Conservation (phyloP, 202 grass and related monocot genomes). For the Musa balbisiana region DNA sequence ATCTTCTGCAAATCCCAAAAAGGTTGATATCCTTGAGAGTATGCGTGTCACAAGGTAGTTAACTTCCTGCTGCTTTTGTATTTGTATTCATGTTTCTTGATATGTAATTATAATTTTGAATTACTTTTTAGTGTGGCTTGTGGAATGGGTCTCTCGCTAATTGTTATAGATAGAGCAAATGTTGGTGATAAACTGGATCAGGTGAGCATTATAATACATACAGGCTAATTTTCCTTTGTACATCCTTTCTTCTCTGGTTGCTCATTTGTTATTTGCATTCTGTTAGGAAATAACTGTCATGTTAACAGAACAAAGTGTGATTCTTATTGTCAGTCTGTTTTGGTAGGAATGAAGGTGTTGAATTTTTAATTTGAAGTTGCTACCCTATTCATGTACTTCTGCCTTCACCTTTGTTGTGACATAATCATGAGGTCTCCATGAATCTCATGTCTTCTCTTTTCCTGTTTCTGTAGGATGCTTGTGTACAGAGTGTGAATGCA, state of each 20-base stretch:
- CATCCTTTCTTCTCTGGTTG: background rate
- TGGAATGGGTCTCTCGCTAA: slow-evolving; percentile 60
- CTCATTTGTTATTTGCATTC: background rate
- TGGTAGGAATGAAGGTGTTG: background rate
- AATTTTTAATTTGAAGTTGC: too few relatives aligned
- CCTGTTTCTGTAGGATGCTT: too few relatives aligned
- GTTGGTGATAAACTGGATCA: slow-evolving; percentile 55
- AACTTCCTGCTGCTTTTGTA: background rate
- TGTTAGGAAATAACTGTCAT: background rate
- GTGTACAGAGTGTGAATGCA: too few relatives aligned
- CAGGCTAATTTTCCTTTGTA: slow-evolving; percentile 8
- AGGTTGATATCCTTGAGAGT: slow-evolving; percentile 85
- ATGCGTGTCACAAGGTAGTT: slow-evolving; percentile 74
- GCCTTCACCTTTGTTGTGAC: too few relatives aligned
- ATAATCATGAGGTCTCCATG: too few relatives aligned
- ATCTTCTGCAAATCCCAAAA: slow-evolving; percentile 98
- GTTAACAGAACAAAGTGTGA: background rate
- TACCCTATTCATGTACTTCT: too few relatives aligned
- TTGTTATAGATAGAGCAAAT: slow-evolving; percentile 80
- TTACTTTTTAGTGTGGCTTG: slow-evolving; percentile 73
- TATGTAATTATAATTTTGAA: slow-evolving; percentile 12
- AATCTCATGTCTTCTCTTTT: too few relatives aligned
- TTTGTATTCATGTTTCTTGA: slow-evolving; percentile 7
- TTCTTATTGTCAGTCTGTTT: background rate
- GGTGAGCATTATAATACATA: slow-evolving; percentile 35